Evolutionary conservation across 495 filamentous ascomycete species (phyloP).

Genomic region (Ramalina intermedia): DNA sequence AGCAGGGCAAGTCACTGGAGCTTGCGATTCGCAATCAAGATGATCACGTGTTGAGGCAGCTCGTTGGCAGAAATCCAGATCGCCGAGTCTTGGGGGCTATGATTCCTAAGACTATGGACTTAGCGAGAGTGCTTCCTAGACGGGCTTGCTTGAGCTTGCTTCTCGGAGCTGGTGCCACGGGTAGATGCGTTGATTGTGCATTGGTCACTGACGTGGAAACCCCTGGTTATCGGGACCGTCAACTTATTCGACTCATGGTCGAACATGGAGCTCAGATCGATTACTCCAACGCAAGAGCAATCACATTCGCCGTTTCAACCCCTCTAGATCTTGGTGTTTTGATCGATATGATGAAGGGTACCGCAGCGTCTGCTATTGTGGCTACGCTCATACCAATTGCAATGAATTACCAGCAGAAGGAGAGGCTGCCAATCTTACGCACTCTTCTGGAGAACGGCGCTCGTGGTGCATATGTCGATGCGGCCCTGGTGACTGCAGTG

Average conservation of each 20-base stretch:
- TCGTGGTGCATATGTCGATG: constrained; percentile 2
- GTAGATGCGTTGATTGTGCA: constrained; percentile 1
- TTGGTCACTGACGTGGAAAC: constrained; percentile 2
- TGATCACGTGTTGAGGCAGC: neutral
- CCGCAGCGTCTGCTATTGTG: neutral
- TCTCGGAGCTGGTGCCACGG: constrained; percentile 4
- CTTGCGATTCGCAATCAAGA: constrained; percentile 3
- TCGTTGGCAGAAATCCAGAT: constrained; percentile 2
- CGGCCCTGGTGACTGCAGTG: constrained; percentile 8
- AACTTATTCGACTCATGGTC: constrained; percentile 4
- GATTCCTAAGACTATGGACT: neutral
- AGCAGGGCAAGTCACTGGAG: constrained; percentile 6
- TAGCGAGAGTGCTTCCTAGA: neutral
- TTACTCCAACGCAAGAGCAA: constrained; percentile 3
- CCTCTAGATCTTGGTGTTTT: neutral
- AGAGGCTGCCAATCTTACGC: constrained; percentile 4
- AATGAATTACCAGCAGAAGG: constrained; percentile 3
- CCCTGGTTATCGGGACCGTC: neutral
- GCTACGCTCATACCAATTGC: constrained; percentile 2
- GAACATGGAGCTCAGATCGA: constrained; percentile 2
- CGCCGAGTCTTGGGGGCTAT: neutral
- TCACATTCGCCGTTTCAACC: constrained; percentile 3
- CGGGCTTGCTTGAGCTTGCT: neutral
- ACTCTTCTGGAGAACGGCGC: constrained; percentile 2
- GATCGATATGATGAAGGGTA: neutral